phyloP scores from a whole-genome alignment of 2,329 filamentous ascomycete genomes.

The Penicillium sp. region DNA sequence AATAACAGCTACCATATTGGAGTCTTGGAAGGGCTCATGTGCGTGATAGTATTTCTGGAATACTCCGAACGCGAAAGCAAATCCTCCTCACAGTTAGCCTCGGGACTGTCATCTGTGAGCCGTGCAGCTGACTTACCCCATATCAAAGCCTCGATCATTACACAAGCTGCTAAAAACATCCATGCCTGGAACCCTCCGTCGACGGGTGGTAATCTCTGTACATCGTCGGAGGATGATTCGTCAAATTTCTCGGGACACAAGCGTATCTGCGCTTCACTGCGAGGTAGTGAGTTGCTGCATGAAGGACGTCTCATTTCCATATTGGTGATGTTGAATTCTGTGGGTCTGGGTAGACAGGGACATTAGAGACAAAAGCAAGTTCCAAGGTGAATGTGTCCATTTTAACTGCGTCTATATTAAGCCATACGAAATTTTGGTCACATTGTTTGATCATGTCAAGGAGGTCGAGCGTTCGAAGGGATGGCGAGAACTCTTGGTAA shows the following conservation, averaged over 20 bases:
- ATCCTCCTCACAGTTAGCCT: slow-evolving; percentile 11
- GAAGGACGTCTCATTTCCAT: slow-evolving; percentile 4
- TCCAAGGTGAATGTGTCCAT: neutral
- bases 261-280: slow-evolving; percentile 5
- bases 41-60: slow-evolving; percentile 30
- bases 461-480: slow-evolving; percentile 10
- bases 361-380: neutral
- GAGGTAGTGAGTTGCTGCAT: slow-evolving; percentile 1
- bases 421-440: slow-evolving; percentile 4
- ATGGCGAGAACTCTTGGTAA: slow-evolving; percentile 4
- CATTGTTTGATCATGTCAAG: slow-evolving; percentile 12
- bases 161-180: slow-evolving; percentile 44
- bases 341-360: neutral
- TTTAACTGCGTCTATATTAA: slow-evolving; percentile 4
- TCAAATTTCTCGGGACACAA: slow-evolving; percentile 5
- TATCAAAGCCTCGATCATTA: slow-evolving; percentile 46
- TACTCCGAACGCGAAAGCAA: slow-evolving; percentile 23
- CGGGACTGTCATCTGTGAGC: neutral
- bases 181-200: slow-evolving; percentile 37
- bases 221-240: neutral
- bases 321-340: neutral
- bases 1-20: slow-evolving; percentile 24
- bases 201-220: slow-evolving; percentile 22
- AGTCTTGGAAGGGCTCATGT: slow-evolving; percentile 20
- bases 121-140: slow-evolving; percentile 39